Evolutionary conservation across 1,284 basidiomycete species (phyloP), one percentile per base, ranked within the genome.

Genomic region (Peniophora sp.): DNA sequence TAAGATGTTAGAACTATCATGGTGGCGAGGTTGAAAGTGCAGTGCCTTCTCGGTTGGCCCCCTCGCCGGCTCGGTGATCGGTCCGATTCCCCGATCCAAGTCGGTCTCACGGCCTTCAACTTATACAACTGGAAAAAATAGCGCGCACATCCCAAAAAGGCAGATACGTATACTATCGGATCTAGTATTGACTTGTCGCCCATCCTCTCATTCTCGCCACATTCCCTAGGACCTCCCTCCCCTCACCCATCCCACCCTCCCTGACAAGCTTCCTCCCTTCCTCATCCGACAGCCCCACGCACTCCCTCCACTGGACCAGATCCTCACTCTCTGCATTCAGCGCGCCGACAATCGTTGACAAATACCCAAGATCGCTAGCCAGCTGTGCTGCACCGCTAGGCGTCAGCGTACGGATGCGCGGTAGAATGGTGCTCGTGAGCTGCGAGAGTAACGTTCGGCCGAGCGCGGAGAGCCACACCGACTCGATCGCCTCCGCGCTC

Each of bases 381-480:
- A 99, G 75, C 63, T 98, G 96, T 9, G 83, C 81, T 1, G 86
- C 81, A 0, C 94, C 96, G 1, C 76, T 68, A 3, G 68, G 61
- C 10, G 79, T 77, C 48, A 97, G 67, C 22, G 69, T 68, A 5
- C 74, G 66, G 52, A 92, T 86, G 47, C 69, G 69, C 23, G 86
- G 73, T 1, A 94, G 74, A 34, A 91, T 73, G 25, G 74, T 71
- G 17, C 65, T 65, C 3, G 86, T 89, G 47, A 97, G 71, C 60
- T 92, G 79, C 0, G 79, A 72, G 36, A 93, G 74, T 34, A 95
- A 78, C 9, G 84, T 79, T 43, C 89, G 82, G 0, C 91, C 86
- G n/a, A 97, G 79, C 3, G 90, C 92, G 10, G 88, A 81, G 6
- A 97, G 79, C 92, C 94, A 97, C 0, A 89, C 85, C 0, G 90